Percentiles rank a stretch among this genome's conserved stretches.
Conservation (phyloP, 345 rosid species). For the Citrus sinensis region DVS_A1.0 CM039166.1:20152001-20152500, state of each 20-base stretch:
- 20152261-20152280: slow-evolving; percentile 27
- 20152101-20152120: slow-evolving; percentile 19
- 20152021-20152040: slow-evolving; percentile 41
- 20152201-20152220: slow-evolving; percentile 6
- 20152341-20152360: slow-evolving; percentile 48
- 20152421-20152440: slow-evolving; percentile 12
- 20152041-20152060: slow-evolving; percentile 6
- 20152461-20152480: not conserved
- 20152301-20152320: slow-evolving; percentile 22
- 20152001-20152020: slow-evolving; percentile 20
- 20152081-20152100: slow-evolving; percentile 29
- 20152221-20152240: not conserved
- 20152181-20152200: slow-evolving; percentile 14
- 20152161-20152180: slow-evolving; percentile 30
- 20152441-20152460: not conserved
- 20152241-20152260: slow-evolving; percentile 4
- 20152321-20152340: slow-evolving; percentile 59
- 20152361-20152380: slow-evolving; percentile 3
- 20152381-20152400: not conserved
- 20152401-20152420: not conserved
- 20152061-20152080: slow-evolving; percentile 14
- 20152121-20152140: not conserved
- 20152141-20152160: slow-evolving; percentile 43
- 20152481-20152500: not conserved
- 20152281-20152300: slow-evolving; percentile 29